A percentile compares a stretch with the other conserved stretches of the same genome.
Evolutionary conservation across 2,329 filamentous ascomycete species (phyloP).

Genomic region (Cadophora malorum): DNA sequence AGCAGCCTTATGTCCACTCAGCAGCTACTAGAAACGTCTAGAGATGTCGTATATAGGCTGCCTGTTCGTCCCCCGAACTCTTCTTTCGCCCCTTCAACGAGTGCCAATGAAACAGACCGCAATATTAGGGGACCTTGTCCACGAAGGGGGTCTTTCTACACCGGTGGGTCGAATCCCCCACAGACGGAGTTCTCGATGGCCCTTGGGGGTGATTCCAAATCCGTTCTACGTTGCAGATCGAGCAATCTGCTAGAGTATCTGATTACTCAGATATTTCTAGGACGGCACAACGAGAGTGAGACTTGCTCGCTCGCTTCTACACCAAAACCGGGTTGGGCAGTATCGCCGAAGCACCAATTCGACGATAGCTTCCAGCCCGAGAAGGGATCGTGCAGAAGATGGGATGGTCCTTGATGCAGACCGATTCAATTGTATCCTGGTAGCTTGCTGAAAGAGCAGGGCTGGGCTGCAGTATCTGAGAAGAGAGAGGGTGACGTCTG

Average conservation of each 20-base stretch:
- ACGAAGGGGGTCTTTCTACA: constrained; percentile 8
- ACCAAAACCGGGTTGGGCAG: constrained; percentile 15
- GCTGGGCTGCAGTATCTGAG: constrained; percentile 20
- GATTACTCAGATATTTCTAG: constrained; percentile 24
- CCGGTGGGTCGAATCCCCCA: constrained; percentile 10
- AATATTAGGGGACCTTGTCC: constrained; percentile 21
- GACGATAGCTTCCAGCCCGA: constrained; percentile 1
- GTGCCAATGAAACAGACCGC: constrained; percentile 29
- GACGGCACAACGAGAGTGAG: constrained; percentile 9
- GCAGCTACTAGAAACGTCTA: constrained; percentile 30
- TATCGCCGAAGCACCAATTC: constrained; percentile 16
- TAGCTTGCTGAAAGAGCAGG: constrained; percentile 22
- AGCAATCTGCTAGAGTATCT: constrained; percentile 18
- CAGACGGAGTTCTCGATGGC: constrained; percentile 15
- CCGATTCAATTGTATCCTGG: constrained; percentile 29
- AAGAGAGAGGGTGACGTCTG: constrained; percentile 11
- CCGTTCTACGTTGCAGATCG: constrained; percentile 22
- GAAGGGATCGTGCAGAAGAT: constrained; percentile 15
- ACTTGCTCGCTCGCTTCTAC: constrained; percentile 3
- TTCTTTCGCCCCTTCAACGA: constrained; percentile 30
- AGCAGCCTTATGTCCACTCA: constrained; percentile 40
- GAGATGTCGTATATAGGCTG: constrained; percentile 38
- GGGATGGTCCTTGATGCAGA: constrained; percentile 14
- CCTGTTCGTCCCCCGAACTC: constrained; percentile 26
- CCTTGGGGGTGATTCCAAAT: constrained; percentile 23